Percentiles rank a stretch among this genome's conserved stretches.
These are phyloP conservation scores for Fusarium equiseti DNA, from an alignment of 2,329 filamentous ascomycete genomes.

Conservation along the genomic window DNA sequence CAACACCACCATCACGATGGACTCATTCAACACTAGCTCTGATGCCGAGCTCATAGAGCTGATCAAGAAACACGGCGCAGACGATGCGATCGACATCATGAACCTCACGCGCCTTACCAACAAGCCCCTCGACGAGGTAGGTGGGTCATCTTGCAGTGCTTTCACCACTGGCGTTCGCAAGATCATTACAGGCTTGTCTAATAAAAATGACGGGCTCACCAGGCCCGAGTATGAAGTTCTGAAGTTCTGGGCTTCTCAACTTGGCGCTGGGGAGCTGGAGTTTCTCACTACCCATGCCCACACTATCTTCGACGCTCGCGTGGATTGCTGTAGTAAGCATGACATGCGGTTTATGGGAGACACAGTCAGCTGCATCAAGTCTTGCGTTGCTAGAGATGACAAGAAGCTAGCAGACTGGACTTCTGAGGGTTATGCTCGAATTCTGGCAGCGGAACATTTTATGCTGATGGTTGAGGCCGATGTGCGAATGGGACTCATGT, in stretches of 20 bases:
- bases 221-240: not conserved
- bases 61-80: conserved; percentile 2
- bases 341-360: not conserved
- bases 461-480: not conserved
- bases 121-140: not conserved
- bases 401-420: not conserved
- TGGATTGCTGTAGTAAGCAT: fast-evolving
- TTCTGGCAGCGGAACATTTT: not conserved
- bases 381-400: not conserved
- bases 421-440: not conserved
- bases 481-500: not conserved
- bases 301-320: not conserved
- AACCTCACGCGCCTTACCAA: not conserved
- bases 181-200: not conserved
- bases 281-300: not conserved
- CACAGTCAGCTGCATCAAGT: not conserved
- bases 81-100: not conserved
- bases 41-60: not conserved
- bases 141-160: not conserved
- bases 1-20: not conserved
- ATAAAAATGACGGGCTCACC: not conserved
- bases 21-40: not conserved
- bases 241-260: not conserved
- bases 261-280: fast-evolving
- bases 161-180: not conserved